Conservation (phyloP, 495 filamentous ascomycete species). For the Talaromyces wortmannii region DNA sequence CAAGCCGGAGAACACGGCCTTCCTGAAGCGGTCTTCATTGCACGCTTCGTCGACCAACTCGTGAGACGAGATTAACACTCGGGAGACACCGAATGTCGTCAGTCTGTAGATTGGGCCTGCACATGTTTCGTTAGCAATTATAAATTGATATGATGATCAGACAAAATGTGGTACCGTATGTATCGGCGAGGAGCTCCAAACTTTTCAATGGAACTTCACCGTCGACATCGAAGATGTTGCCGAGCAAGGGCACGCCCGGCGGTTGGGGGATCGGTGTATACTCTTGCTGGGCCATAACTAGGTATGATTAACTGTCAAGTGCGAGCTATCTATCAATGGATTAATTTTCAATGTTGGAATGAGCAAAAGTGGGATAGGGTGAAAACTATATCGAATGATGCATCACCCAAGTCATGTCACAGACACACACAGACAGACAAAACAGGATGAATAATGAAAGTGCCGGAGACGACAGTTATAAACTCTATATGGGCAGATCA, state of each 20-base stretch:
- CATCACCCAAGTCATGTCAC: too few relatives aligned
- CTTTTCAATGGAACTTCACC: constrained; percentile 43
- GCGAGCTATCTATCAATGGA: too few relatives aligned
- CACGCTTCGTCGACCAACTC: constrained; percentile 58
- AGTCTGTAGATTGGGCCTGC: constrained; percentile 51
- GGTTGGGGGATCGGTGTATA: constrained; percentile 48
- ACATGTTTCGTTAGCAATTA: constrained; percentile 1
- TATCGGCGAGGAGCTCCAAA: constrained; percentile 50
- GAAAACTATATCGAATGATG: too few relatives aligned
- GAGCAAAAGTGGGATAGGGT: too few relatives aligned
- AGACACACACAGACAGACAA: too few relatives aligned
- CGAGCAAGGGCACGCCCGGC: constrained; percentile 57
- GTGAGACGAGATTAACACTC: constrained; percentile 38
- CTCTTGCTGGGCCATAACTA: background rate
- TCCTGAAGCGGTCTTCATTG: constrained; percentile 61
- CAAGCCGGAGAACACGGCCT: constrained; percentile 40
- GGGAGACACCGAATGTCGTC: constrained; percentile 15
- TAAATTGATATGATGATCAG: constrained; percentile 15
- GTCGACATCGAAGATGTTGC: constrained; percentile 58
- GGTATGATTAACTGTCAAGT: too few relatives aligned
- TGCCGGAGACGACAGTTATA: too few relatives aligned
- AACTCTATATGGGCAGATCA: too few relatives aligned
- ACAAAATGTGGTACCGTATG: constrained; percentile 41
- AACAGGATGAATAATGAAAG: too few relatives aligned
- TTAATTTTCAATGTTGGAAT: too few relatives aligned